phyloP scores from a whole-genome alignment of 2,329 filamentous ascomycete genomes.

The Herpomyces periplanetae region DNA sequence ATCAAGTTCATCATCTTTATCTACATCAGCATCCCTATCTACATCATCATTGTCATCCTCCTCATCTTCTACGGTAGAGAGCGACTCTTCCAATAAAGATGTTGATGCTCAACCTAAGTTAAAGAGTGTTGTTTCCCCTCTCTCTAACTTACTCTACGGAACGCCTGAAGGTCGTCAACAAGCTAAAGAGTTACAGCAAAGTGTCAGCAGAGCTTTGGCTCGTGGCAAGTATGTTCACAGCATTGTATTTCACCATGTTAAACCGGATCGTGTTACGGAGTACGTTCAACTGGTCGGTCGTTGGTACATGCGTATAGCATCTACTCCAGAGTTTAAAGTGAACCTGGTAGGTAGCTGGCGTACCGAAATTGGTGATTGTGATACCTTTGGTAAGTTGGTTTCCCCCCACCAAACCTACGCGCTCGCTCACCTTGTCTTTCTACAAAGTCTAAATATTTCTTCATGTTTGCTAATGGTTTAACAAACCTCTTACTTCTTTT shows the following conservation, averaged over 20 bases:
- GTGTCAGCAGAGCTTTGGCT: slow-evolving; percentile 73
- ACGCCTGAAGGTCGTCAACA: slow-evolving; percentile 78
- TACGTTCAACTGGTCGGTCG: slow-evolving; percentile 57
- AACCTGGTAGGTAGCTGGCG: slow-evolving; percentile 91
- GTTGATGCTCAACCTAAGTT: too few relatives aligned
- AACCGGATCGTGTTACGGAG: slow-evolving; percentile 76
- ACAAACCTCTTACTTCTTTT: not conserved
- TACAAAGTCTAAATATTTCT: not conserved
- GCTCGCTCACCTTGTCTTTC: not conserved
- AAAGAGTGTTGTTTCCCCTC: too few relatives aligned
- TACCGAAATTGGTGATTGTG: slow-evolving; percentile 82
- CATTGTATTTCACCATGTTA: slow-evolving; percentile 81
- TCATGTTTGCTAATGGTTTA: not conserved
- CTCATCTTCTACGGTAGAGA: too few relatives aligned
- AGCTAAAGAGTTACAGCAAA: slow-evolving; percentile 77
- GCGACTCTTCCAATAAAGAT: too few relatives aligned
- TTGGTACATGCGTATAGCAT: slow-evolving; percentile 73
- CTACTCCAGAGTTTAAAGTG: slow-evolving; percentile 53
- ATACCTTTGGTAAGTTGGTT: slow-evolving; percentile 40
- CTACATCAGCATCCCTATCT: too few relatives aligned
- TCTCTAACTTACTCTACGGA: slow-evolving; percentile 75
- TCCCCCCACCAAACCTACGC: not conserved
- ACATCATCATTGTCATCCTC: too few relatives aligned
- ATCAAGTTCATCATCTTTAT: too few relatives aligned
- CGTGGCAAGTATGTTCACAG: slow-evolving; percentile 94